Percentiles rank a stretch among this genome's conserved stretches.
Evolutionary conservation across 768 basidiomycete genomes (phyloP).

Genomic region (Mycena pura): DNA sequence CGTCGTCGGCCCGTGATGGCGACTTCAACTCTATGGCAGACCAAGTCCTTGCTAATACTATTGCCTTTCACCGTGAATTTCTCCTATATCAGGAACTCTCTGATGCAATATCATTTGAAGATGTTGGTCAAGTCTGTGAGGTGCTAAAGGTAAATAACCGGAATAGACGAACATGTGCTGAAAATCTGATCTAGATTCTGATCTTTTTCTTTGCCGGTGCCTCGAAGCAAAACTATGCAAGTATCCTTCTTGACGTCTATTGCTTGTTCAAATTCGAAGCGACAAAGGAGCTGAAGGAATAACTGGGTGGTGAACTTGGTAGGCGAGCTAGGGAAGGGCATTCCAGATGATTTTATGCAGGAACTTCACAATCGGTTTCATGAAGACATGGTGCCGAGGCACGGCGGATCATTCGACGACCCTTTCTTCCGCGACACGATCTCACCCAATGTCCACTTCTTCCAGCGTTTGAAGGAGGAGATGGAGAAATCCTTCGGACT

Average conservation of each 20-base stretch:
- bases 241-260: constrained; percentile 33
- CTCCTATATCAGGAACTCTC: constrained; percentile 30
- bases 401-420: constrained; percentile 30
- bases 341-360: constrained; percentile 29
- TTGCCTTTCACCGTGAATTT: constrained; percentile 29
- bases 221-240: constrained; percentile 28
- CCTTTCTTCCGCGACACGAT: constrained; percentile 28
- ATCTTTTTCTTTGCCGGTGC: constrained; percentile 35
- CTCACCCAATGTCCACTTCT: constrained; percentile 32
- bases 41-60: constrained; percentile 28
- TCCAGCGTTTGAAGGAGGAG: constrained; percentile 31
- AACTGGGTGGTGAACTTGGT: constrained; percentile 35
- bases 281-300: constrained; percentile 25
- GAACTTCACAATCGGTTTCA: constrained; percentile 35
- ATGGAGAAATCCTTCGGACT: constrained; percentile 24
- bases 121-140: constrained; percentile 36
- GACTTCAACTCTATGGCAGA: constrained; percentile 33
- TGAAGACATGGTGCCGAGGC: constrained; percentile 23
- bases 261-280: constrained; percentile 31
- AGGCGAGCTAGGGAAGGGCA: constrained; percentile 23
- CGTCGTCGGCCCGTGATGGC: too few relatives aligned
- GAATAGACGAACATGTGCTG: too few relatives aligned
- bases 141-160: constrained; percentile 32
- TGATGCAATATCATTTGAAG: constrained; percentile 35
- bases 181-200: constrained; percentile 29